These are phyloP conservation scores for Phylloporus gajari DNA, from an alignment of 1,284 basidiomycete species.

Conservation along the genomic window DNA sequence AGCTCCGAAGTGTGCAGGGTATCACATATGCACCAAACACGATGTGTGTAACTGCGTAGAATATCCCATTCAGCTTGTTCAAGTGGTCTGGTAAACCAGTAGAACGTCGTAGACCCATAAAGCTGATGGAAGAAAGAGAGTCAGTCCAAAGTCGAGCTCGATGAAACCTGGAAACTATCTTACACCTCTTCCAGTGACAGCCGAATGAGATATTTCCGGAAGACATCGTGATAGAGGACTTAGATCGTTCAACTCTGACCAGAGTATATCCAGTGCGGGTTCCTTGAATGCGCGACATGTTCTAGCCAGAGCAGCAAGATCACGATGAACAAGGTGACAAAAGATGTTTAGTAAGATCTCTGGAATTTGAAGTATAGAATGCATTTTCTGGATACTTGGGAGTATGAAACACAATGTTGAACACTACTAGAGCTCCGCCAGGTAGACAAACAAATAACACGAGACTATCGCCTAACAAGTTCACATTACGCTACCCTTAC, in stretches of 20 bases:
- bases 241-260: background rate
- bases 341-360: background rate
- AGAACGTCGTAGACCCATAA: background rate
- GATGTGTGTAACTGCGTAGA: background rate
- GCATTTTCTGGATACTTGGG: constrained; percentile 39
- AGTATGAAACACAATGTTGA: no score
- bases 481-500: no score
- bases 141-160: background rate
- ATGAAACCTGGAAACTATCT: background rate
- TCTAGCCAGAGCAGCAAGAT: background rate
- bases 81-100: background rate
- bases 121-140: background rate
- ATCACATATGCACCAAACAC: background rate
- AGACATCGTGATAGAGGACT: background rate
- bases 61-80: background rate
- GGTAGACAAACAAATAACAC: no score
- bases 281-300: background rate
- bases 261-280: background rate
- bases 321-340: background rate
- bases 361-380: background rate
- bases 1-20: background rate
- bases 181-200: background rate
- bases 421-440: no score
- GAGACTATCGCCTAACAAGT: no score
- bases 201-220: background rate